Evolutionary conservation across 2,329 filamentous ascomycete species (phyloP).

Genomic region (Sporothrix mexicana): DNA sequence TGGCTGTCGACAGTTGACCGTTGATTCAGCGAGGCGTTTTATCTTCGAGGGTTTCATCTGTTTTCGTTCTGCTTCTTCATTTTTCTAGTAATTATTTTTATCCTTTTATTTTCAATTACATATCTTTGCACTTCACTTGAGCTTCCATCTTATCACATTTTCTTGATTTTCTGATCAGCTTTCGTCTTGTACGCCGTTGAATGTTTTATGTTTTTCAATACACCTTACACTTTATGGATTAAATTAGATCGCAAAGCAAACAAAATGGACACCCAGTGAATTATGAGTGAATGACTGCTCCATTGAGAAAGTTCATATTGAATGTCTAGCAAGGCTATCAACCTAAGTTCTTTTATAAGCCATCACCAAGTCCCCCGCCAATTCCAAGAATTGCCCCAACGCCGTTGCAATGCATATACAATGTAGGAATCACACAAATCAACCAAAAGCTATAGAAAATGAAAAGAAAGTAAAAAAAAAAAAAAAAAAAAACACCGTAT

Average conservation of each 20-base stretch:
- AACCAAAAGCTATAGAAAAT: not conserved
- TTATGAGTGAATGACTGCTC: not conserved
- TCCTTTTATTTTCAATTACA: conserved; percentile 14
- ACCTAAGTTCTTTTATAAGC: not conserved
- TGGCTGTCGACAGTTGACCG: conserved; percentile 25
- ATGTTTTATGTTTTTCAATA: not conserved
- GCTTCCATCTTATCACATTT: not conserved
- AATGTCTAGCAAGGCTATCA: not conserved
- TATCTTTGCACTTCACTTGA: not conserved
- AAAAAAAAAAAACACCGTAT: not conserved
- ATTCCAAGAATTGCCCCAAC: not conserved
- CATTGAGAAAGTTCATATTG: not conserved
- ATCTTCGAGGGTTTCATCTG: conserved; percentile 11
- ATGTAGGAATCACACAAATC: not conserved
- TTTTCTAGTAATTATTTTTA: not conserved
- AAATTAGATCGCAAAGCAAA: not conserved
- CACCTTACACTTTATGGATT: not conserved
- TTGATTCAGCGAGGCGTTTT: conserved; percentile 37
- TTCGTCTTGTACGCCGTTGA: not conserved
- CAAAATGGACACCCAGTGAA: not conserved
- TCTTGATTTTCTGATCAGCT: not conserved
- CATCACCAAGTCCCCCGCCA: not conserved
- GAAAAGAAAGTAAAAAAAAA: not conserved
- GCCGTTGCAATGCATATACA: conserved; percentile 24
- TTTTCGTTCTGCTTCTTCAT: not conserved